Evolutionary conservation across 1,284 basidiomycete species (phyloP), one percentile per base, ranked within the genome.

Genomic region (Apiotrichum sp.): DNA sequence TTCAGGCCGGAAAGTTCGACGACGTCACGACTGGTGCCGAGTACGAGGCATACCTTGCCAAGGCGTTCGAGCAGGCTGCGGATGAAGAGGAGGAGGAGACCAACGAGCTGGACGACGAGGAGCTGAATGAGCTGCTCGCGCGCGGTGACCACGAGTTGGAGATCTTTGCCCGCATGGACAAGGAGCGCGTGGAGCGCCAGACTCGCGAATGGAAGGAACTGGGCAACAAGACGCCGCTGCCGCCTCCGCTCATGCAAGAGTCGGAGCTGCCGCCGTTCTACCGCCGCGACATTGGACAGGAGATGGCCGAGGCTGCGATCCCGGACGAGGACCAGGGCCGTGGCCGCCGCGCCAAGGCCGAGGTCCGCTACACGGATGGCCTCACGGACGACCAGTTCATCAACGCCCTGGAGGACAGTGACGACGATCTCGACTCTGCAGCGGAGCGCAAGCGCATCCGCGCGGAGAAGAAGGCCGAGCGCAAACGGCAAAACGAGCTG

Each of bases 1-100:
- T 97, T 69, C 93, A 97, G 79, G 95, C 95, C 52, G 95, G 95
- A 82, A 91, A 93, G 58, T 98, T 98, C 80, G 96, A 99, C 77
- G 96, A 98, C 77, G 95, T 97, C 77, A 96, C 93, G 16, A 96
- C 93, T 1, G 89, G 91, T 59, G 93, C 96, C 72, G 96, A 99
- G 75, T 93, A 96, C 68, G 96, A 99, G 72, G 87, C 91, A 69
- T 87, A 95, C 66, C 78, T 98, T 75, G 89, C 90, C 70, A 96
- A 74, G 61, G 71, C 70, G 2, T 74, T 74, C 61, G 72, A 73
- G 58, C 55, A 65, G 6, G 57, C 58, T 33, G 87, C 89, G 73
- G 91, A 93, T 63, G 89, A 93, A 67, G 91, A 93, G 64, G 88
- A 86, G 57, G 91, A 95, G 68, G 91, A 93, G 75, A 86, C 87